These are phyloP conservation scores for Termitomyces sp. DNA, from an alignment of 768 basidiomycete species.

Conservation along the genomic window DNA sequence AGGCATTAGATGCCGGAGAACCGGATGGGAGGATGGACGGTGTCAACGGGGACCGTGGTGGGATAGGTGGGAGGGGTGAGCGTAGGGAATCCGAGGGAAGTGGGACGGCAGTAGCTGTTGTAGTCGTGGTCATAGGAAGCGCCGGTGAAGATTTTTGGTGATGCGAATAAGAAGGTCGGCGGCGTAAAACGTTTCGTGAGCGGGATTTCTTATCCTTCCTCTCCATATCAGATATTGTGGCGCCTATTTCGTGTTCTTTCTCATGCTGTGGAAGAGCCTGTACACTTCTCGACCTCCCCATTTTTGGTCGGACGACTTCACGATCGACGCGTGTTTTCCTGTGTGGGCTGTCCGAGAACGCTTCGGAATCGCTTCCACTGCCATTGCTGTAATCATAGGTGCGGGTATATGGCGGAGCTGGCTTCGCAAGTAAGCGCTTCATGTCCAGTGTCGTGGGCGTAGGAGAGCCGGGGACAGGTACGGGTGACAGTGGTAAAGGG, in stretches of 20 bases:
- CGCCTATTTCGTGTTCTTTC: not conserved
- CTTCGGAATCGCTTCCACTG: constrained; percentile 19
- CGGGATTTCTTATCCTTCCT: constrained; percentile 4
- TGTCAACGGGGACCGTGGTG: constrained; percentile 8
- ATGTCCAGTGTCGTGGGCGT: constrained; percentile 8
- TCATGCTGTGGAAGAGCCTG: not conserved
- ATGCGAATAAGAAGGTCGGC: constrained; percentile 3
- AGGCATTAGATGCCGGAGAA: not conserved
- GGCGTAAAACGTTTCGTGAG: constrained; percentile 9
- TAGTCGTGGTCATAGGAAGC: not conserved
- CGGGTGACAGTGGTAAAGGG: not conserved
- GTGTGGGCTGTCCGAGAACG: not conserved
- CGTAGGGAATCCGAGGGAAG: not conserved
- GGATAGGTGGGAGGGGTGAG: constrained; percentile 7
- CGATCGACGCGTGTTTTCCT: constrained; percentile 3
- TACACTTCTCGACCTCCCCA: constrained; percentile 1
- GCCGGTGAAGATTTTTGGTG: not conserved
- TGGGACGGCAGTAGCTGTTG: not conserved
- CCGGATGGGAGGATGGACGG: constrained; percentile 4
- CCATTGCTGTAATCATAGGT: not conserved
- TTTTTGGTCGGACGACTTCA: not conserved
- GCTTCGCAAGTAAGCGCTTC: constrained; percentile 21
- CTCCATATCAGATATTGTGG: not conserved
- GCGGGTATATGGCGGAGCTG: constrained; percentile 16
- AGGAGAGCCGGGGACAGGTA: not conserved